phyloP scores from a whole-genome alignment of 164 flowering plant species.

The Liquidambar formosana region DNA sequence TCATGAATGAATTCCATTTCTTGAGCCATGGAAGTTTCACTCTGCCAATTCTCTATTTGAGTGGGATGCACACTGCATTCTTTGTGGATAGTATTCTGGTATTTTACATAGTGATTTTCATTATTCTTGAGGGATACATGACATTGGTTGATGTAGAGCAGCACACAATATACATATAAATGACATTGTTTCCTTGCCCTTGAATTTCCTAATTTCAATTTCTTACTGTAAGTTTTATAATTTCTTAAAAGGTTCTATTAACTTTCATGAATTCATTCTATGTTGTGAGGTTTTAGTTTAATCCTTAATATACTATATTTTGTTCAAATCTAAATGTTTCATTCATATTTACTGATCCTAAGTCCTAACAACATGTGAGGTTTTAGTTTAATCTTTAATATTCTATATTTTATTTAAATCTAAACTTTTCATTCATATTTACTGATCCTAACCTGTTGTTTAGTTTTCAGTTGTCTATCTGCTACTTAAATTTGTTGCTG shows the following conservation, averaged over 20 bases:
- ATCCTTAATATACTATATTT: not conserved
- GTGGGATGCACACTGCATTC: not conserved
- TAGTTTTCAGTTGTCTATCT: conserved; percentile 91
- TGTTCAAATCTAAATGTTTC: too few species aligned
- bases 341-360: too few species aligned
- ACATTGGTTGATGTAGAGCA: not conserved
- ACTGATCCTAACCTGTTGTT: conserved; percentile 29
- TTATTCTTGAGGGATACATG: not conserved
- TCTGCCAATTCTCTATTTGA: too few species aligned
- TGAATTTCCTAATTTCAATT: not conserved
- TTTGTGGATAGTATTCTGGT: not conserved
- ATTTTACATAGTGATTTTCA: not conserved
- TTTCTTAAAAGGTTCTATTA: not conserved
- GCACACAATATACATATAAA: not conserved
- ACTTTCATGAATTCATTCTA: not conserved
- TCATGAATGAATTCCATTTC: not conserved
- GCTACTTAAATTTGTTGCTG: conserved; percentile 84
- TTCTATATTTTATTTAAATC: not conserved
- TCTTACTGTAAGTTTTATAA: not conserved
- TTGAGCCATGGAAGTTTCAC: not conserved
- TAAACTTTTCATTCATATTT: not conserved
- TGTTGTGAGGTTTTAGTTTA: not conserved
- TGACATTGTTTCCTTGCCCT: too few species aligned
- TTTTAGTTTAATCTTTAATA: not conserved
- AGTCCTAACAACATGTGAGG: not conserved